phyloP scores from a whole-genome alignment of 129 eudicot genomes.

The Escallonia herrerae region DNA sequence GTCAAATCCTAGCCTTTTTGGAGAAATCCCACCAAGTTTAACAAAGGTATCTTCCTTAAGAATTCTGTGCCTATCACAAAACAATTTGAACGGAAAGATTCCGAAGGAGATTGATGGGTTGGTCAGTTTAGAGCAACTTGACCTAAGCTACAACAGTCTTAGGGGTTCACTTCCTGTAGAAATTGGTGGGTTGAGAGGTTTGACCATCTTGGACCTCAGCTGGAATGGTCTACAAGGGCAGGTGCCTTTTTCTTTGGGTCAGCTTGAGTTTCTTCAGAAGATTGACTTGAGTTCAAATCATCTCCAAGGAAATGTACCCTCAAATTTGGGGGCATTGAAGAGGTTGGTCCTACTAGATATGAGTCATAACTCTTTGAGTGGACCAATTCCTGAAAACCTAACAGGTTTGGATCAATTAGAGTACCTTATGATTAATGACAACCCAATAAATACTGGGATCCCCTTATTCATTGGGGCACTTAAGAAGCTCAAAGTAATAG shows the following conservation, averaged over 20 bases:
- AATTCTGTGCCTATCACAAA: slow-evolving; percentile 45
- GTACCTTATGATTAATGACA: slow-evolving; percentile 46
- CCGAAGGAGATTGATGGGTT: slow-evolving; percentile 39
- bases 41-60: slow-evolving; percentile 26
- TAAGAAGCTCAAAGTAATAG: slow-evolving; percentile 38
- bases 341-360: slow-evolving; percentile 43
- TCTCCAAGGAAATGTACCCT: slow-evolving; percentile 39
- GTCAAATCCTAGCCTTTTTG: slow-evolving; percentile 52
- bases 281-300: slow-evolving; percentile 48
- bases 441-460: slow-evolving; percentile 44
- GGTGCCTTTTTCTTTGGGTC: slow-evolving; percentile 38
- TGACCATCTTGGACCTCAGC: slow-evolving; percentile 59
- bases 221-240: slow-evolving; percentile 38
- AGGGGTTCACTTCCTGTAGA: slow-evolving; percentile 50
- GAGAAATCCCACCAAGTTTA: slow-evolving; percentile 44
- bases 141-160: slow-evolving; percentile 46
- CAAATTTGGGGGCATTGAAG: slow-evolving; percentile 38
- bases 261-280: slow-evolving; percentile 47
- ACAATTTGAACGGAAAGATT: slow-evolving; percentile 44
- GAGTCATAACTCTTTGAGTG: slow-evolving; percentile 47
- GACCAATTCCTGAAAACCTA: slow-evolving; percentile 51
- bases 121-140: slow-evolving; percentile 48
- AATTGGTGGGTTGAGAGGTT: slow-evolving; percentile 33
- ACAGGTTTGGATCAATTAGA: slow-evolving; percentile 44
- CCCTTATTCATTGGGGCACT: slow-evolving; percentile 45